These are phyloP conservation scores for Glebionis coronaria DNA, from an alignment of 129 eudicot genomes.

Conservation along the genomic window DNA sequence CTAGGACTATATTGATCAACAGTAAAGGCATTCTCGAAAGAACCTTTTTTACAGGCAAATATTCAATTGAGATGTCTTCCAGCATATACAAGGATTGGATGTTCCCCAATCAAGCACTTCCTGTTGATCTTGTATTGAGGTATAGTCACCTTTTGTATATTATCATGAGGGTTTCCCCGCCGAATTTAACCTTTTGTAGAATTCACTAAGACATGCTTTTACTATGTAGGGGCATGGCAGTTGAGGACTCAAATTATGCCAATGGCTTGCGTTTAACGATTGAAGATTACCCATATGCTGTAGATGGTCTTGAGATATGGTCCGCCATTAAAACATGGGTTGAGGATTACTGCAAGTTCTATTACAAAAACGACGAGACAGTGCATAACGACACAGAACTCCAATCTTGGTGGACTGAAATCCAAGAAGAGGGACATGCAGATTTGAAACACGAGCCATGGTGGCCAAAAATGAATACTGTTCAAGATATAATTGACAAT, in stretches of 20 bases:
- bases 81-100: conserved; percentile 36
- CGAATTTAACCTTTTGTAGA: neutral
- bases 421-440: conserved; percentile 48
- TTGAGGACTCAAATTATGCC: conserved; percentile 36
- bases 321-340: conserved; percentile 54
- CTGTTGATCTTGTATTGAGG: conserved; percentile 56
- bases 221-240: conserved; percentile 49
- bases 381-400: conserved; percentile 44
- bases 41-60: conserved; percentile 35
- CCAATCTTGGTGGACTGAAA: conserved; percentile 55
- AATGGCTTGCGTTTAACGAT: conserved; percentile 45
- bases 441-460: conserved; percentile 50
- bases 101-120: conserved; percentile 50
- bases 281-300: conserved; percentile 62
- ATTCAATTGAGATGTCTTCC: conserved; percentile 41
- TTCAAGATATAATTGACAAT: conserved; percentile 27
- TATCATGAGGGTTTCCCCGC: neutral
- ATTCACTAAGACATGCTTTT: neutral
- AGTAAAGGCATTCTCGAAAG: conserved; percentile 44
- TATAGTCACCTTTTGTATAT: neutral
- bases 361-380: conserved; percentile 33
- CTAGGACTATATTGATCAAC: conserved; percentile 34
- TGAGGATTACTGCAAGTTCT: conserved; percentile 40
- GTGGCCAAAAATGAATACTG: conserved; percentile 53
- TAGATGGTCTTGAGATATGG: conserved; percentile 62